Evolutionary conservation across 2,329 filamentous ascomycete species (phyloP).

Genomic region (Waltergamsia citrina): DNA sequence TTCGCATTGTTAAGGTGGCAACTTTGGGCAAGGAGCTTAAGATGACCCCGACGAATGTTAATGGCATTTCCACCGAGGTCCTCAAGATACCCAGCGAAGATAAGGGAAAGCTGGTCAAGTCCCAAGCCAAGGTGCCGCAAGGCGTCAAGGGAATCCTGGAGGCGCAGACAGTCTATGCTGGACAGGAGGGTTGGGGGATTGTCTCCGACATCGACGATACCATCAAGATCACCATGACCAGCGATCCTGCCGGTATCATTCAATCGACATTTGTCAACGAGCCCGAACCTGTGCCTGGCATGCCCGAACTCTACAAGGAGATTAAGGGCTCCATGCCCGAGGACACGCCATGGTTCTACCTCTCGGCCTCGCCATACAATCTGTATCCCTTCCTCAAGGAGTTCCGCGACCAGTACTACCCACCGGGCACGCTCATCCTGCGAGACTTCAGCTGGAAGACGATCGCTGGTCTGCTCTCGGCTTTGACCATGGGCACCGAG

Average conservation of each 20-base stretch:
- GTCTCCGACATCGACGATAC: constrained; percentile 93
- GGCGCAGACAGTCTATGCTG: constrained; percentile 66
- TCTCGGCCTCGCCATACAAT: constrained; percentile 90
- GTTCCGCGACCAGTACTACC: constrained; percentile 65
- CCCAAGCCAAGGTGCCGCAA: constrained; percentile 38
- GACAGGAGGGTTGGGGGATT: constrained; percentile 71
- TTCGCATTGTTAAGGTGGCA: constrained; percentile 55
- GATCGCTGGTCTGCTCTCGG: constrained; percentile 67
- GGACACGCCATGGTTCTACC: constrained; percentile 77
- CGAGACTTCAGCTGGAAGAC: constrained; percentile 84
- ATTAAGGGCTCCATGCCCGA: constrained; percentile 44
- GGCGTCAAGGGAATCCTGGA: constrained; percentile 45
- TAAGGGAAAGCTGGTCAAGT: constrained; percentile 34
- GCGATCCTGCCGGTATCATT: constrained; percentile 71
- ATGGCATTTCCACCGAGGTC: constrained; percentile 62
- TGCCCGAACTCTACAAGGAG: constrained; percentile 73
- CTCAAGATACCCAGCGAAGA: constrained; percentile 38
- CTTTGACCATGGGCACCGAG: constrained; percentile 70
- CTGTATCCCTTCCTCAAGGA: constrained; percentile 76
- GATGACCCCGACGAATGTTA: constrained; percentile 60
- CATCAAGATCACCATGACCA: constrained; percentile 83
- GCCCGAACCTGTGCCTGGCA: constrained; percentile 62
- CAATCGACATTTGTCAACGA: constrained; percentile 73
- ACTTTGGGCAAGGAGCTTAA: constrained; percentile 40
- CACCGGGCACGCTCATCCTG: constrained; percentile 70